These are phyloP conservation scores for Aureobasidium namibiae DNA, from an alignment of 2,329 filamentous ascomycete genomes.

Conservation along the genomic window DNA sequence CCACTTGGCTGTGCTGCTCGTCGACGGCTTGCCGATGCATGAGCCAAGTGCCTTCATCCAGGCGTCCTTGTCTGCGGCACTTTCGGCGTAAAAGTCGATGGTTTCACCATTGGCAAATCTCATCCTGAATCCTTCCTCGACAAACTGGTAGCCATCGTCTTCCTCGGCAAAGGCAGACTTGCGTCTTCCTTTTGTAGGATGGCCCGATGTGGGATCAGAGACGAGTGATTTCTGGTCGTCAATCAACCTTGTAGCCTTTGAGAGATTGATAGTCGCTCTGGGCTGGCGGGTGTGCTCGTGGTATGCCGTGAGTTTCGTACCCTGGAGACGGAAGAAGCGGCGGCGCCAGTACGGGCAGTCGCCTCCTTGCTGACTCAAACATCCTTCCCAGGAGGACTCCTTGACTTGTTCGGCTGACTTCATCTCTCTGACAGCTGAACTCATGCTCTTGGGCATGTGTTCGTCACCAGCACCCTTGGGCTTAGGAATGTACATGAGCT, in stretches of 20 bases:
- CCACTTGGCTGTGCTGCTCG: conserved; percentile 45
- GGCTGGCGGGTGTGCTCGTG: conserved; percentile 94
- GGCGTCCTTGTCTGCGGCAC: conserved; percentile 73
- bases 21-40: conserved; percentile 49
- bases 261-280: conserved; percentile 90
- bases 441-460: conserved; percentile 99
- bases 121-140: conserved; percentile 97
- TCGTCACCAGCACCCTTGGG: conserved; percentile 81
- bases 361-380: conserved; percentile 90
- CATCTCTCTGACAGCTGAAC: conserved; percentile 86
- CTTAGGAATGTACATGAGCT: conserved; percentile 89
- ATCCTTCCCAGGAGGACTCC: conserved; percentile 70
- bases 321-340: conserved; percentile 90
- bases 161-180: conserved; percentile 96
- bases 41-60: conserved; percentile 90
- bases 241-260: conserved; percentile 86
- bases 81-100: conserved; percentile 97
- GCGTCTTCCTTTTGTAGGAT: conserved; percentile 58
- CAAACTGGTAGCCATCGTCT: conserved; percentile 99
- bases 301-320: conserved; percentile 86
- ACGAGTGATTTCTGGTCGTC: conserved; percentile 80
- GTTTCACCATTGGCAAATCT: conserved; percentile 97
- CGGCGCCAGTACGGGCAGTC: conserved; percentile 99
- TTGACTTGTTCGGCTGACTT: conserved; percentile 78
- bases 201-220: conserved; percentile 67